Conservation (phyloP, 1,284 basidiomycete species). For the Vanrija sp. region DNA sequence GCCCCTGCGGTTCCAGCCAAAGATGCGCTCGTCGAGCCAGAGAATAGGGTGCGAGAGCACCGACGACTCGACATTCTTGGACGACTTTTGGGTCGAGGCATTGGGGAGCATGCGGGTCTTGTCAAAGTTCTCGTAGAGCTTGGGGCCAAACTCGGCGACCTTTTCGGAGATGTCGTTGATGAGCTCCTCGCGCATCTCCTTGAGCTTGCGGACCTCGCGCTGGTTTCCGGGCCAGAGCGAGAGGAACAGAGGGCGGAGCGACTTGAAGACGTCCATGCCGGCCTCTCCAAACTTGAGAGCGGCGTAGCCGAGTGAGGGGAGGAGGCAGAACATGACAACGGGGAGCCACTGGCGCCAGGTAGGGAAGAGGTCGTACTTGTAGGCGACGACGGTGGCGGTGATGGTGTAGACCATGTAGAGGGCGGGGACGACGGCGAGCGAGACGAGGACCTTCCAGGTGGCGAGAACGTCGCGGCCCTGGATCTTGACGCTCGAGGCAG, state of each 20-base stretch:
- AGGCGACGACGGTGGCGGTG: slow-evolving; percentile 71
- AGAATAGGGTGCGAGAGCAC: slow-evolving; percentile 49
- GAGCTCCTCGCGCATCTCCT: slow-evolving; percentile 71
- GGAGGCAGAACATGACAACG: slow-evolving; percentile 65
- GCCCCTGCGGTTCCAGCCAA: slow-evolving; percentile 46
- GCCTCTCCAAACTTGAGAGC: slow-evolving; percentile 98
- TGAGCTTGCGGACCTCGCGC: slow-evolving; percentile 72
- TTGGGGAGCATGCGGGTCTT: slow-evolving; percentile 80
- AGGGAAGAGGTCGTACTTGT: slow-evolving; percentile 60
- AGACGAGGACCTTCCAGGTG: slow-evolving; percentile 97
- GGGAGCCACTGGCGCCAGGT: slow-evolving; percentile 74
- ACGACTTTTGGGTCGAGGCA: slow-evolving; percentile 63
- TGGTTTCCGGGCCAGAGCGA: slow-evolving; percentile 90
- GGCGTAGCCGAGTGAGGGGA: slow-evolving; percentile 89
- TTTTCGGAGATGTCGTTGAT: slow-evolving; percentile 82
- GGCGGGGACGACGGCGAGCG: slow-evolving; percentile 81
- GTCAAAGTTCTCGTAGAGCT: slow-evolving; percentile 84
- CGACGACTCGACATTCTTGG: slow-evolving; percentile 29
- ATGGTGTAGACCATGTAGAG: slow-evolving; percentile 81
- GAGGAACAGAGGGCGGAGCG: slow-evolving; percentile 84
- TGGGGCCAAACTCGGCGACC: slow-evolving; percentile 84
- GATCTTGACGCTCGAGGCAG: slow-evolving; percentile 93
- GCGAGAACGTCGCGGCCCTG: slow-evolving; percentile 92
- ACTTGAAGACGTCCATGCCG: slow-evolving; percentile 98
- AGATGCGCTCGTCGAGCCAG: slow-evolving; percentile 51